Evolutionary conservation across 208 protist species (phyloP).

Genomic region (Phytomonas francai): DNA sequence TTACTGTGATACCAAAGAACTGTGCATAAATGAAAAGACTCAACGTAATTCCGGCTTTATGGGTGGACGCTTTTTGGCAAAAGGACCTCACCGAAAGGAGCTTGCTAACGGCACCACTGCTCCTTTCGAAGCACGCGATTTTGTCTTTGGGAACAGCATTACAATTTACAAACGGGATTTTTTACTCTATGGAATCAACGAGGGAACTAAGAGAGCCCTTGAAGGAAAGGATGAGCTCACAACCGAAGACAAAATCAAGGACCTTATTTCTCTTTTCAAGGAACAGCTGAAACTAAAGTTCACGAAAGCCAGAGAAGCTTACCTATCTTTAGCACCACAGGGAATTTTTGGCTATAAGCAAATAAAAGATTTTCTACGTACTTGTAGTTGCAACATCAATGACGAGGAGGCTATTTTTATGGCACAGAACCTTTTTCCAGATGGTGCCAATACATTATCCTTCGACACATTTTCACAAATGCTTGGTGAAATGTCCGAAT

Average conservation of each 20-base stretch:
- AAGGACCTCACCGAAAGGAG: slow-evolving; percentile 58
- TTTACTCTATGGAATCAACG: slow-evolving; percentile 60
- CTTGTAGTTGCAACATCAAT: slow-evolving; percentile 74
- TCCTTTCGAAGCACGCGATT: slow-evolving; percentile 55
- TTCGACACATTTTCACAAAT: slow-evolving; percentile 76
- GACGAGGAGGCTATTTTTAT: slow-evolving; percentile 79
- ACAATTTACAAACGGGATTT: slow-evolving; percentile 73
- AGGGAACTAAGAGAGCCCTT: slow-evolving; percentile 54
- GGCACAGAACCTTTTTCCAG: slow-evolving; percentile 65
- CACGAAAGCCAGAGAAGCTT: slow-evolving; percentile 62
- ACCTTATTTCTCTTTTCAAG: slow-evolving; percentile 67
- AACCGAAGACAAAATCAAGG: slow-evolving; percentile 53
- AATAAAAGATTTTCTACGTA: slow-evolving; percentile 71
- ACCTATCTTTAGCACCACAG: slow-evolving; percentile 54
- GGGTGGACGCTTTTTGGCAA: slow-evolving; percentile 85
- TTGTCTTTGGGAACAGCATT: slow-evolving; percentile 66
- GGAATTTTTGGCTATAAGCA: slow-evolving; percentile 75
- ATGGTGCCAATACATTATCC: slow-evolving; percentile 50
- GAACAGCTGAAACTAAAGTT: slow-evolving; percentile 79
- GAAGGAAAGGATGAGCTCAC: slow-evolving; percentile 51
- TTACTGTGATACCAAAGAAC: slow-evolving; percentile 78
- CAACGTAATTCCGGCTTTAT: slow-evolving; percentile 83
- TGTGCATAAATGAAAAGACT: slow-evolving; percentile 81
- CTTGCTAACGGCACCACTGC: slow-evolving; percentile 59
- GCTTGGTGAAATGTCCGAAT: slow-evolving; percentile 48